Evolutionary conservation across 1,284 basidiomycete genomes (phyloP).

Genomic region (Vanrija pseudolonga): DNA sequence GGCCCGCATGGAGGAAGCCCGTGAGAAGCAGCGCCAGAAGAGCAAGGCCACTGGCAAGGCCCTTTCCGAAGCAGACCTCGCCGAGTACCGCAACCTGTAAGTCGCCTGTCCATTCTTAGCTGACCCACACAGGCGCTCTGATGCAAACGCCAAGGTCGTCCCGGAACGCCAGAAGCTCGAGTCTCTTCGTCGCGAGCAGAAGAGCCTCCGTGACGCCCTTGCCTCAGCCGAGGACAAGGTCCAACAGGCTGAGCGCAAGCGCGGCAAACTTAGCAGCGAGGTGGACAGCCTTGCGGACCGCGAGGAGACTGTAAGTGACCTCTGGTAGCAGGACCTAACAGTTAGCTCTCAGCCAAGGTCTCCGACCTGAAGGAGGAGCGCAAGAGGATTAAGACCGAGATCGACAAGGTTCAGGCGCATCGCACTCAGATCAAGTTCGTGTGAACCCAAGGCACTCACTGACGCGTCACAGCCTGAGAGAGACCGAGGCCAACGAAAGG

Average conservation of each 20-base stretch:
- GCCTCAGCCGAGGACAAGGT: constrained; percentile 57
- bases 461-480: constrained; percentile 63
- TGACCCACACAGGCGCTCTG: constrained; percentile 20
- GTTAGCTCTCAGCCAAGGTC: constrained; percentile 36
- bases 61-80: constrained; percentile 75
- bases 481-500: constrained; percentile 86
- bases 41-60: constrained; percentile 68
- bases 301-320: constrained; percentile 57
- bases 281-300: constrained; percentile 56
- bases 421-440: constrained; percentile 30
- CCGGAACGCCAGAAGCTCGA: constrained; percentile 85
- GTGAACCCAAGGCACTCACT: neutral
- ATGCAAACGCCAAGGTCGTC: constrained; percentile 72
- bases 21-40: constrained; percentile 73
- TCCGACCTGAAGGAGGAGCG: constrained; percentile 53
- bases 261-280: constrained; percentile 62
- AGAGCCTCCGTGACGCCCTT: constrained; percentile 64
- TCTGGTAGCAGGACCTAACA: neutral
- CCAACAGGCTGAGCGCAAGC: constrained; percentile 62
- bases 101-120: constrained; percentile 28
- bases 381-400: constrained; percentile 35
- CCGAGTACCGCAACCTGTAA: constrained; percentile 81
- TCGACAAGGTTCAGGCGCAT: constrained; percentile 40
- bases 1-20: constrained; percentile 68
- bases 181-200: constrained; percentile 74